phyloP scores from a whole-genome alignment of 768 basidiomycete genomes.

The Lentinus tigrinus region DNA sequence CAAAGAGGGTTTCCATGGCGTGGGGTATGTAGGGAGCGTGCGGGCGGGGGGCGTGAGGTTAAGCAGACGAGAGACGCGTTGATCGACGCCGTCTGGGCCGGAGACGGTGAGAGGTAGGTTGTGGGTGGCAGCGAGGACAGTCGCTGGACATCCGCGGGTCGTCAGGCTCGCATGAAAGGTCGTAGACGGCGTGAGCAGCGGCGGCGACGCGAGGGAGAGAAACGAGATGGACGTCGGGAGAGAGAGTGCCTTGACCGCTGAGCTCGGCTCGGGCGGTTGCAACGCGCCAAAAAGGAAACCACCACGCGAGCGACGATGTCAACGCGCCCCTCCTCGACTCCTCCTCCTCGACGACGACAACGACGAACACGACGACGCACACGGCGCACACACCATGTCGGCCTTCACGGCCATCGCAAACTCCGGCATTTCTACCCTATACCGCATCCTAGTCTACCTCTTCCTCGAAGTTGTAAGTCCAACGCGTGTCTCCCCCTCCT shows the following conservation, averaged over 20 bases:
- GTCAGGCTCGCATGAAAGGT: slow-evolving; percentile 9
- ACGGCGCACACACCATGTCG: slow-evolving; percentile 10
- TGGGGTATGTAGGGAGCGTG: neutral
- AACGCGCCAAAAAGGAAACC: slow-evolving; percentile 1
- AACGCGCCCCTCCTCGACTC: neutral
- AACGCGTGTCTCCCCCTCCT: neutral
- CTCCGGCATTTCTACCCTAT: slow-evolving; percentile 32
- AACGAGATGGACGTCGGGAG: neutral
- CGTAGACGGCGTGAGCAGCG: neutral
- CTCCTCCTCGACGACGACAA: slow-evolving; percentile 1
- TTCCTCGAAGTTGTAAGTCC: slow-evolving; percentile 51
- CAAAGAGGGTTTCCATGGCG: slow-evolving; percentile 37
- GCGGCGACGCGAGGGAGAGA: neutral
- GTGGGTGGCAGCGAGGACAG: neutral
- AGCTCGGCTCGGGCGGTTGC: slow-evolving; percentile 1
- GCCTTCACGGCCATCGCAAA: slow-evolving; percentile 20
- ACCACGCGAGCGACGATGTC: slow-evolving; percentile 2
- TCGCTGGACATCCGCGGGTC: neutral
- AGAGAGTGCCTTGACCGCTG: neutral
- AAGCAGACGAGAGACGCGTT: neutral
- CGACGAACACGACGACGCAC: neutral
- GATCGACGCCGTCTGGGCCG: neutral
- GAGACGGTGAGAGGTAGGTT: neutral
- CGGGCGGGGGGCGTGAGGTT: neutral
- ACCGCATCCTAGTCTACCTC: slow-evolving; percentile 44